Percentiles rank a stretch among this genome's conserved stretches.
phyloP scores from a whole-genome alignment of 139 green algal species.

The Zygnema cylindricum region DNA sequence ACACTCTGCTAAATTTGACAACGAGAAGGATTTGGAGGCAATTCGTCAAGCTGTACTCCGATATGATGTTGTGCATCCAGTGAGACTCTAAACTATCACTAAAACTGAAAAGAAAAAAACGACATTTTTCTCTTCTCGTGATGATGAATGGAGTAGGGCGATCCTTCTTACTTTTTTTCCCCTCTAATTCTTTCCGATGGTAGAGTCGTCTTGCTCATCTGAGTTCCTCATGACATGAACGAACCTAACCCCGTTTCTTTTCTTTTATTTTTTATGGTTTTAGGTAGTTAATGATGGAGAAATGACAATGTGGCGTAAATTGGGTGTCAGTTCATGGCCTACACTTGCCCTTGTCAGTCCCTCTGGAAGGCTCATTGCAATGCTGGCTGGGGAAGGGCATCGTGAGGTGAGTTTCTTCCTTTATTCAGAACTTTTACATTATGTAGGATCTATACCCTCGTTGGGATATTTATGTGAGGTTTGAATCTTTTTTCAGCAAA shows the following conservation, averaged over 20 bases:
- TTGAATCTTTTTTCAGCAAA: too few relatives aligned
- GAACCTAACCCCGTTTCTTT: slow-evolving; percentile 6
- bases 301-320: slow-evolving; percentile 76
- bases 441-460: too few relatives aligned
- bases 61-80: slow-evolving; percentile 79
- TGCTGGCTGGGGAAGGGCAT: slow-evolving; percentile 75
- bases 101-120: too few relatives aligned
- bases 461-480: too few relatives aligned
- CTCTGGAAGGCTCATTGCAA: slow-evolving; percentile 66
- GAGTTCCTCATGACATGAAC: too few relatives aligned
- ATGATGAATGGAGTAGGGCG: too few relatives aligned
- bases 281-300: slow-evolving; percentile 73
- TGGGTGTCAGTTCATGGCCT: slow-evolving; percentile 77
- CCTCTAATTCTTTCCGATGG: too few relatives aligned
- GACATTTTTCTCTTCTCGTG: too few relatives aligned
- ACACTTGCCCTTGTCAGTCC: slow-evolving; percentile 74
- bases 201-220: too few relatives aligned
- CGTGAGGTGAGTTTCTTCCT: neutral
- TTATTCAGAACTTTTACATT: too few relatives aligned
- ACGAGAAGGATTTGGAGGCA: slow-evolving; percentile 77
- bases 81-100: slow-evolving; percentile 49
- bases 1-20: slow-evolving; percentile 87
- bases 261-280: slow-evolving; percentile 8
- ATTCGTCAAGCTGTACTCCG: slow-evolving; percentile 70
- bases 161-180: too few relatives aligned